Percentiles rank a stretch among this genome's conserved stretches.
Conservation (phyloP, 2,329 filamentous ascomycete species). For the Botryotinia calthae region DNA sequence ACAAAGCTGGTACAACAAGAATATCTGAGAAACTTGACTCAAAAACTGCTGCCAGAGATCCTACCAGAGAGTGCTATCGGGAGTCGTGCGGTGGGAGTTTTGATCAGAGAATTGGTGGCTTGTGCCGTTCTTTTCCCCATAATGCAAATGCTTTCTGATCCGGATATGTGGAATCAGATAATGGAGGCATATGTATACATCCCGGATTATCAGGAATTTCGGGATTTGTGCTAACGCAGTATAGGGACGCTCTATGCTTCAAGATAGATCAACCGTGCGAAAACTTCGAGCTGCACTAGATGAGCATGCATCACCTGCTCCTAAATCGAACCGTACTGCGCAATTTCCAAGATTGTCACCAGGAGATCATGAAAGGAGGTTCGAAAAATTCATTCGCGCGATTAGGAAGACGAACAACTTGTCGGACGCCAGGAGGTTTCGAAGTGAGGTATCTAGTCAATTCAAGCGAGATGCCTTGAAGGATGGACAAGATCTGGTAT, state of each 20-base stretch:
- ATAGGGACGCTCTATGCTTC: conserved; percentile 75
- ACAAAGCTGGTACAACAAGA: conserved; percentile 84
- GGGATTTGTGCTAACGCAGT: conserved; percentile 22
- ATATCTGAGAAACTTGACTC: conserved; percentile 74
- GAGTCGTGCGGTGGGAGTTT: conserved; percentile 74
- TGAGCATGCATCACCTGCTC: conserved; percentile 83
- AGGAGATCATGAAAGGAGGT: conserved; percentile 84
- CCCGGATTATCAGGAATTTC: not conserved
- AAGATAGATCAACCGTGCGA: conserved; percentile 91
- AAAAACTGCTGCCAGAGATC: conserved; percentile 69
- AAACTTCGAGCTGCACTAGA: conserved; percentile 90
- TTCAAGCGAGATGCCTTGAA: conserved; percentile 78
- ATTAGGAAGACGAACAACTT: conserved; percentile 87
- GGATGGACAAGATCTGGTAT: conserved; percentile 79
- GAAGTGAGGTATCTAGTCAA: conserved; percentile 89
- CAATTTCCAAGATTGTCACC: conserved; percentile 77
- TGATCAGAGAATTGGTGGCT: conserved; percentile 86
- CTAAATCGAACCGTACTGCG: conserved; percentile 60
- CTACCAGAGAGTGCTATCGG: conserved; percentile 71
- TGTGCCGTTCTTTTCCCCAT: conserved; percentile 87
- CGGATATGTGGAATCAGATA: conserved; percentile 96
- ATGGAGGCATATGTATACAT: conserved; percentile 75
- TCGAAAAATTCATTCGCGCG: conserved; percentile 88
- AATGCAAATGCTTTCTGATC: conserved; percentile 77
- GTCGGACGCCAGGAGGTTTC: conserved; percentile 87